These are phyloP conservation scores for Ramicandelaber brevisporus DNA, from an alignment of 192 early-diverging fungal species.

Conservation along the genomic window DNA sequence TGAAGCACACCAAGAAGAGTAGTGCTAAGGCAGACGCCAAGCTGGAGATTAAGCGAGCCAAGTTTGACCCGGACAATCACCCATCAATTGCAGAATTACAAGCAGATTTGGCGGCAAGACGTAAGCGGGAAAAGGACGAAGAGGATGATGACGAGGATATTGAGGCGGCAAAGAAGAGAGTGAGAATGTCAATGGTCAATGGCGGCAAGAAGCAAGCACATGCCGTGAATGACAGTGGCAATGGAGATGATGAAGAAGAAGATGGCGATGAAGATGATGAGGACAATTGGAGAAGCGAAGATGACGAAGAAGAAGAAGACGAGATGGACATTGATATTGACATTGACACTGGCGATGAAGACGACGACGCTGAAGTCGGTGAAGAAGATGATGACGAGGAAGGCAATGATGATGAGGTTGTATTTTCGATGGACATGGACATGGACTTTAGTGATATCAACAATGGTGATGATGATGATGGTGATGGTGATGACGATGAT, in stretches of 20 bases:
- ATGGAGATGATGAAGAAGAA: slow-evolving; percentile 7
- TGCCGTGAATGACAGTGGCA: slow-evolving; percentile 7
- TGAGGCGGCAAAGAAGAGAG: slow-evolving; percentile 7
- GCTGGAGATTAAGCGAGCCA: slow-evolving; percentile 6
- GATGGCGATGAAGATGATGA: no score
- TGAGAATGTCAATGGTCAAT: slow-evolving; percentile 6
- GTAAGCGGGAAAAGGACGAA: slow-evolving; percentile 11
- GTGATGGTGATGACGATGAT: slow-evolving; percentile 8
- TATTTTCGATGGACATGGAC: slow-evolving; percentile 7
- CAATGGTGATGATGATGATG: no score
- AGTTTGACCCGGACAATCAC: slow-evolving; percentile 60
- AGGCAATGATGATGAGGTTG: slow-evolving; percentile 8
- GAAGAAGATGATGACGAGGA: slow-evolving; percentile 7
- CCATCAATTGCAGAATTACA: slow-evolving; percentile 47
- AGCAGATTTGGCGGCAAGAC: slow-evolving; percentile 19
- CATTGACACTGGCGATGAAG: no score
- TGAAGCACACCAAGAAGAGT: slow-evolving; percentile 65
- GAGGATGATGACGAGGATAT: slow-evolving; percentile 10
- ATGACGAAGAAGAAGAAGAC: slow-evolving; percentile 9
- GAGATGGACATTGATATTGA: slow-evolving; percentile 6
- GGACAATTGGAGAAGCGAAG: no score
- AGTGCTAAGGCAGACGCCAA: slow-evolving; percentile 62
- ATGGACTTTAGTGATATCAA: no score
- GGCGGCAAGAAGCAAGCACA: not conserved
- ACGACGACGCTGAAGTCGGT: no score